A percentile compares a stretch with the other conserved stretches of the same genome.
These are phyloP conservation scores for Xylaria digitata DNA, from an alignment of 2,329 filamentous ascomycete genomes.

Conservation along the genomic window DNA sequence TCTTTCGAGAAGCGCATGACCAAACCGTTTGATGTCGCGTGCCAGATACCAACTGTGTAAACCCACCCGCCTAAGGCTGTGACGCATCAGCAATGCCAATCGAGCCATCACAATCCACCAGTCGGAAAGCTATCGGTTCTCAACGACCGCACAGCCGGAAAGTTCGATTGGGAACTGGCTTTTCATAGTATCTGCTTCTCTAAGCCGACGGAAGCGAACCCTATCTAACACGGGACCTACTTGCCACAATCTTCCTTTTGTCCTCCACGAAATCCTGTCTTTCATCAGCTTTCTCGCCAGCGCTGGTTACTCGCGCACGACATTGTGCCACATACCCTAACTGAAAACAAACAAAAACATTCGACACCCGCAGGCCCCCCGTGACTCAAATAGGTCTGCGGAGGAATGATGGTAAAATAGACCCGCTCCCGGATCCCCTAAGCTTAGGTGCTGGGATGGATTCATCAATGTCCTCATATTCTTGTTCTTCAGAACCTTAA, in stretches of 20 bases:
- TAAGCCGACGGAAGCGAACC: conserved; percentile 19
- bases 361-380: background rate
- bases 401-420: conserved; percentile 7
- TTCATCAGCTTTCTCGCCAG: background rate
- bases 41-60: background rate
- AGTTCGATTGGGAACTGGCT: conserved; percentile 25
- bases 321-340: conserved; percentile 7
- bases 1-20: conserved; percentile 11
- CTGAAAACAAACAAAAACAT: conserved; percentile 1
- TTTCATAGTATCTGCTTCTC: conserved; percentile 33
- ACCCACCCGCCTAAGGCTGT: conserved; percentile 5
- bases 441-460: background rate
- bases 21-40: conserved; percentile 6
- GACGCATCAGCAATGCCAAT: conserved; percentile 15
- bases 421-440: too few relatives aligned
- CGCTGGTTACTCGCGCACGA: background rate
- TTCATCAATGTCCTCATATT: background rate
- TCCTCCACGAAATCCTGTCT: conserved; percentile 9
- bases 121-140: conserved; percentile 20
- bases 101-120: conserved; percentile 15
- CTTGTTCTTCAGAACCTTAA: too few relatives aligned
- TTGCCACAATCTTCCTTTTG: conserved; percentile 23
- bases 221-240: conserved; percentile 19
- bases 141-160: conserved; percentile 22
- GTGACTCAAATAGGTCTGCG: background rate